Conservation (phyloP, 2,329 filamentous ascomycete genomes). For the Microdochium bolleyi region DNA sequence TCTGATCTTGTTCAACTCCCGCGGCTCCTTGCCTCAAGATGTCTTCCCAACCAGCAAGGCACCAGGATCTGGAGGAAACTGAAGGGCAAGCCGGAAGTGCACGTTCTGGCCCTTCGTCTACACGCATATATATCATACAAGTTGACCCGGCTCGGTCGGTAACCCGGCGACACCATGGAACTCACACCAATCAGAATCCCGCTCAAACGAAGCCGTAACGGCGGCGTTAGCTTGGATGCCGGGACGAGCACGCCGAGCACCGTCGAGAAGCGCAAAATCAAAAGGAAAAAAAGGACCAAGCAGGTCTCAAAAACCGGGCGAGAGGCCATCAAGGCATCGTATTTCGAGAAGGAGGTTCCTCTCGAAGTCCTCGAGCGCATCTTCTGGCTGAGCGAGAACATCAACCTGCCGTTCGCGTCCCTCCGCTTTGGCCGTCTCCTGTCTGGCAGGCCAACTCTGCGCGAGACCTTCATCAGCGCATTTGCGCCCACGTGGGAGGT, state of each 20-base stretch:
- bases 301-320: conserved; percentile 38
- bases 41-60: no score
- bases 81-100: no score
- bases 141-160: no score
- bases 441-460: conserved; percentile 25
- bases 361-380: conserved; percentile 46
- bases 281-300: conserved; percentile 32
- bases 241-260: background rate
- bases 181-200: conserved; percentile 40
- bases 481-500: conserved; percentile 32
- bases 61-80: no score
- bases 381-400: conserved; percentile 39
- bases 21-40: no score
- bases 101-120: no score
- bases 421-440: conserved; percentile 36
- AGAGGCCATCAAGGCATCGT: conserved; percentile 21
- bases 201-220: conserved; percentile 30
- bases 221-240: background rate
- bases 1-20: no score
- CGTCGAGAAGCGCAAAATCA: conserved; percentile 3
- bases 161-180: conserved; percentile 25
- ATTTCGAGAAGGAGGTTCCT: conserved; percentile 31
- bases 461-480: conserved; percentile 23
- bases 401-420: conserved; percentile 36
- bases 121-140: no score